Conservation (phyloP, 2,329 filamentous ascomycete genomes). For the Graphilbum ipis-grandicollis region DNA sequence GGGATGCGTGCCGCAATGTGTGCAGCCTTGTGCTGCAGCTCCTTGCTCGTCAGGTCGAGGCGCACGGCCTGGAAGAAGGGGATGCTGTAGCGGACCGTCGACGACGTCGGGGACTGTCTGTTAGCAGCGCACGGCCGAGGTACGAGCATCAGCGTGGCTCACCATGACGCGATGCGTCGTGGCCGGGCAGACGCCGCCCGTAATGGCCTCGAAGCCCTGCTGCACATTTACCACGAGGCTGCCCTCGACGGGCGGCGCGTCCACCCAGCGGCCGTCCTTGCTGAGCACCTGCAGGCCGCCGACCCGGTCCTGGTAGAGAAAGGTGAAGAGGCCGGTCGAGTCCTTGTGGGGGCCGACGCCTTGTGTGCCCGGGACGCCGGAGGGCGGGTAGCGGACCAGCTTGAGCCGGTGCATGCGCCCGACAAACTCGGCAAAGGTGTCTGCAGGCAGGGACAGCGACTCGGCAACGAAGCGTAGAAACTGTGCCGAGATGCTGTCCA, state of each 20-base stretch:
- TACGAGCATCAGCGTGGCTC: neutral
- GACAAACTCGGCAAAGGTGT: constrained; percentile 33
- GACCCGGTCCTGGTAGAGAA: constrained; percentile 39
- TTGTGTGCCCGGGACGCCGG: constrained; percentile 16
- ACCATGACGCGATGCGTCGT: constrained; percentile 27
- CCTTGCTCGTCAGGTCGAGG: constrained; percentile 16
- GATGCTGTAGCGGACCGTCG: constrained; percentile 20
- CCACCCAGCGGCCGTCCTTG: constrained; percentile 28
- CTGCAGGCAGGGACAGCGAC: constrained; percentile 29
- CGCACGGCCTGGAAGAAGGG: constrained; percentile 32
- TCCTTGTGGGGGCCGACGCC: constrained; percentile 46
- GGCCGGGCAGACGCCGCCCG: constrained; percentile 32
- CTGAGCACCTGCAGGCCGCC: constrained; percentile 35
- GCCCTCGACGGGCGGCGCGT: constrained; percentile 26
- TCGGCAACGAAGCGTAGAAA: constrained; percentile 38
- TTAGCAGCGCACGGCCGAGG: neutral
- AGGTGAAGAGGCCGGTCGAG: constrained; percentile 46
- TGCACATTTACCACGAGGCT: constrained; percentile 41
- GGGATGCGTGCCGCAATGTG: constrained; percentile 7
- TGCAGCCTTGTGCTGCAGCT: constrained; percentile 4
- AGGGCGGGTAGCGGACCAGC: constrained; percentile 35
- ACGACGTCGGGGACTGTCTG: constrained; percentile 2
- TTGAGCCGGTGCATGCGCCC: constrained; percentile 42
- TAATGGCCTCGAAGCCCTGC: constrained; percentile 39
- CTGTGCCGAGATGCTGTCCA: constrained; percentile 30